Base-by-base conservation (phyloP, 805 yeast genomes). In the Yarrowia porcina region DNA sequence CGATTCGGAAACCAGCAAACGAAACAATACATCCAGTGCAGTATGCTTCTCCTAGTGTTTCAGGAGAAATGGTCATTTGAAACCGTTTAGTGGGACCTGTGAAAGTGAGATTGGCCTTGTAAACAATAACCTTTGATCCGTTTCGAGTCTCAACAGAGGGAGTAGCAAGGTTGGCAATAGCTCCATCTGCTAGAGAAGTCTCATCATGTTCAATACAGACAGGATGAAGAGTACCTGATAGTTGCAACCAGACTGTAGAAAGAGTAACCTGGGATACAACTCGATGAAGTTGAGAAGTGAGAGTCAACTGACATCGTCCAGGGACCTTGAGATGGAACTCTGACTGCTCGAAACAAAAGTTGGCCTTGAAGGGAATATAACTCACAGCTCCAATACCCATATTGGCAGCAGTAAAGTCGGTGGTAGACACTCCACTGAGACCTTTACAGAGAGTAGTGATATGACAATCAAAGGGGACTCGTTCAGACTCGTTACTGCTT, bases 301-400 rank as follows among this genome's bases (percentile, higher is more conserved):
- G 17, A 5, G 63, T 64, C 21, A 69, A 33, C 44, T 69, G 71
- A 18, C 57, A 65, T n/a, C 28, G 21, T 35, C 64, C 42, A 9
- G 64, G 65, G 4, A 66, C 35, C 7, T 69, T 69, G 12, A 66
- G 39, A 56, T 64, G 67, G 47, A 64, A 60, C 25, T 66, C 66
- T 5, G 56, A 32, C 15, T 61, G 23, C 30, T 65, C 66, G 49
- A 68, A 68, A 11, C 63, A 61, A 41, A 68, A 68, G 8, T 62
- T 54, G 10, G 64, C 64, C 39, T 52, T 45, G 23, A 69, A 63
- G 2, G 68, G 59, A 9, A 39, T 36, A 15, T 39, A 39, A 18
- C 49, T 56, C 17, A 56, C 47, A 12, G 61, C 35, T n/a, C 59
- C 64, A 30, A 39, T 44, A 9, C 50, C 42, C 52, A 56, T 44